Conservation (phyloP, 371 early-diverging fungal species). For the Mortierella sp. region DNA sequence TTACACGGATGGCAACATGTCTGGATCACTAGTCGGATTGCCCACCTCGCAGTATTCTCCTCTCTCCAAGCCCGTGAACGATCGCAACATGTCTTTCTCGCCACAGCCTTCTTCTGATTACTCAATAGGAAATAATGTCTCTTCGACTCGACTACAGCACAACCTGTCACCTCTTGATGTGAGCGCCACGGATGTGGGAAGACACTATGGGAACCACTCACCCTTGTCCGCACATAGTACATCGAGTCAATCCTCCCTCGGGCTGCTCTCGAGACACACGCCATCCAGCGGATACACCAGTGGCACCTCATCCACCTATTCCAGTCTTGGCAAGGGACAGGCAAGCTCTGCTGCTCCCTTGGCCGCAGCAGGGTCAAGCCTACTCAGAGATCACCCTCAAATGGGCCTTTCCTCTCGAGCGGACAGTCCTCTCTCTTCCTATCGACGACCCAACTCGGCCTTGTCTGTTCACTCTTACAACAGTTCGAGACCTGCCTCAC, state of each 20-base stretch:
- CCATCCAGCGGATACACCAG: constrained; percentile 41
- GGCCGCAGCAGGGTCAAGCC: not conserved
- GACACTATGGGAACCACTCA: constrained; percentile 13
- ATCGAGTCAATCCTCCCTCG: constrained; percentile 37
- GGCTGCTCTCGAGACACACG: constrained; percentile 11
- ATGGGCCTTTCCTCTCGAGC: not conserved
- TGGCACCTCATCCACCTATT: constrained; percentile 38
- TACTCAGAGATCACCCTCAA: constrained; percentile 13
- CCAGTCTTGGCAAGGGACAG: constrained; percentile 27
- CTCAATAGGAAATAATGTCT: no score
- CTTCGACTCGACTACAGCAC: constrained; percentile 6
- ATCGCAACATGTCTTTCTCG: constrained; percentile 14
- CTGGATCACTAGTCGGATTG: constrained; percentile 22
- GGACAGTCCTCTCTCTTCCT: constrained; percentile 20
- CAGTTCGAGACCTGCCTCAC: constrained; percentile 38
- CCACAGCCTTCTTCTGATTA: not conserved
- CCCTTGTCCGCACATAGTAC: constrained; percentile 34
- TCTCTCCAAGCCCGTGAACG: constrained; percentile 11
- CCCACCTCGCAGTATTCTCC: constrained; percentile 21
- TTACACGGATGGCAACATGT: no score
- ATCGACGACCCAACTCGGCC: constrained; percentile 38
- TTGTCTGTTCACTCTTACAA: constrained; percentile 44
- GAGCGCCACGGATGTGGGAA: constrained; percentile 4
- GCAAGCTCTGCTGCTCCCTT: constrained; percentile 22
- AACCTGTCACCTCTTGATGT: constrained; percentile 26